Evolutionary conservation across 1,284 basidiomycete genomes (phyloP), one percentile per base, ranked within the genome.

Genomic region (Salmacisia buchloeana): DNA sequence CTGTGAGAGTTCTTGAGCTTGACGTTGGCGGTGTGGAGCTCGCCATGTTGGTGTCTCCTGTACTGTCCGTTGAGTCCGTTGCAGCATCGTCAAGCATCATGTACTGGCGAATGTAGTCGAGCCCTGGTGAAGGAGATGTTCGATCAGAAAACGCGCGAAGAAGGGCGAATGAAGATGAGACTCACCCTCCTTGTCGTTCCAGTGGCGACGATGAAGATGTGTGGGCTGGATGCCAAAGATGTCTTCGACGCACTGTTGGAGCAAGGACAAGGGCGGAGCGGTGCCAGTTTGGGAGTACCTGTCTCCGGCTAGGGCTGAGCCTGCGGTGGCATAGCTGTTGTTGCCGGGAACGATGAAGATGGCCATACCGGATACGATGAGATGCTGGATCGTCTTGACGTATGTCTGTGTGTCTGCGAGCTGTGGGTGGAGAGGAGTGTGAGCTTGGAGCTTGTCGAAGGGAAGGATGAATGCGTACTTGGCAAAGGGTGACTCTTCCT

Each of bases 361-460:
- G 2, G 70, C 66, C 0, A 71, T 63, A 6, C 93, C 85, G 4
- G 96, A 82, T 36, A 91, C 78, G 66, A 88, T 85, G 82, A 94
- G 85, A 72, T 94, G 90, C 68, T 94, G 90, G 7, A 94, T 81
- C 0, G 90, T 92, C 77, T 90, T 91, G 63, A 91, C 86, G 71
- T 92, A 96, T 21, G 90, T 82, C 67, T 72, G 56, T 6, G 72
- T 71, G 60, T 78, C 76, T n/a, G 68, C 60, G 29, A 72, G 60
- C 90, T 92, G 73, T 6, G 63, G 58, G 41, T 58, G 29, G 4
- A 57, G 29, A 18, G 23, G 2, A 31, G 21, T 1, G 33, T 25
- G 52, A 25, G 18, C 2, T 1, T 15, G 6, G 41, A 9, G 18
- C 18, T 9, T n/a, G 18, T 18, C 18, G 18, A 1, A 2, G 15